phyloP scores from a whole-genome alignment of 73 alveolate genomes.

The Paramecium sexaurelia region DNA sequence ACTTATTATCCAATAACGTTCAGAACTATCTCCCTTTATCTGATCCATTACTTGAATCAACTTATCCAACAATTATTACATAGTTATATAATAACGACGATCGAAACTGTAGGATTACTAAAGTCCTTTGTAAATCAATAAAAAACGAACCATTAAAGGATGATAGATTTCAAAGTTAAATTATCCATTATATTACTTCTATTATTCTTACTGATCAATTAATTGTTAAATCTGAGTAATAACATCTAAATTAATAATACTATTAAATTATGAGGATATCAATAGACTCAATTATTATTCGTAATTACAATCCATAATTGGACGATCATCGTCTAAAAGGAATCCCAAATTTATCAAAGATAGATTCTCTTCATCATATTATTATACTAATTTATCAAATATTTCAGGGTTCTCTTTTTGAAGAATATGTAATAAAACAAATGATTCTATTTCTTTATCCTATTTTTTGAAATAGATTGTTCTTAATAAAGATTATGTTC shows the following conservation, averaged over 20 bases:
- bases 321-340: background rate
- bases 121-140: background rate
- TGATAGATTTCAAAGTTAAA: background rate
- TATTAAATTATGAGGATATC: background rate
- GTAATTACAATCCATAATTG: background rate
- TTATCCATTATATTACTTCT: background rate
- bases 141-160: background rate
- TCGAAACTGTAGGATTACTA: background rate
- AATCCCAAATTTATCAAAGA: background rate
- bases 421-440: background rate
- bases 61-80: background rate
- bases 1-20: background rate
- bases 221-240: background rate
- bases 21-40: background rate
- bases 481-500: background rate
- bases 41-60: background rate
- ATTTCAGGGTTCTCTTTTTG: background rate
- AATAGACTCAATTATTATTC: background rate
- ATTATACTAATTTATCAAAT: background rate
- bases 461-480: background rate
- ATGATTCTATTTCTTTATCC: background rate
- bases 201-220: background rate
- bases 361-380: slow-evolving; percentile 9
- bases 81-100: background rate
- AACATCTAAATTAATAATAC: background rate